Evolutionary conservation across 805 yeast genomes (phyloP), one percentile per base, ranked within the genome.

Genomic region (Saitoella complicata): DNA sequence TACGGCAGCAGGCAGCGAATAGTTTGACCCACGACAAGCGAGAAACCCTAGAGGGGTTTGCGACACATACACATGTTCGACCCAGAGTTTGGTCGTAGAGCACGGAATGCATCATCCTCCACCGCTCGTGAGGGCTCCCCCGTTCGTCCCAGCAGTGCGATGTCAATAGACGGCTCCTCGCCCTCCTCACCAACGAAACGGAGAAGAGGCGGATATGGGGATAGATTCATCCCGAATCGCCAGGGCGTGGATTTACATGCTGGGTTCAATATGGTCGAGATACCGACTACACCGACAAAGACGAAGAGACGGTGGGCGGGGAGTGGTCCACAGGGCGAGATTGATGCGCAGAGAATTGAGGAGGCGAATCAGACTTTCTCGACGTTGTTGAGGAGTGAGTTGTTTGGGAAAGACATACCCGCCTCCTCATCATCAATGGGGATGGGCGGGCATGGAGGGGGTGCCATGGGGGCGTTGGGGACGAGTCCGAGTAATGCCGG

Each of bases 351-450:
- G 50, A 69, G 76, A 51, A 53, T 78, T 55, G 80, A 78, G 52
- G 94, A 83, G 55, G 95, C 95, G 4, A 83, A 83, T 58, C 67
- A 80, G 51, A 83, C 94, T 0, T 91, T 87, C 61, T 78, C 87
- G 45, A 76, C 88, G 0, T 82, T 91, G 1, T 64, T 91, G 41
- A 80, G 82, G 53, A 82, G 93, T 33, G 98, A 91, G 59, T 64
- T 91, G 34, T 91, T 91, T 66, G 97, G 96, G 10, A 91, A 80
- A 56, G 75, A 81, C 49, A 75, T 84, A 4, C 84, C 87, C 5
- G 68, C 69, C 5, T 37, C 46, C 36, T 21, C 21, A 3, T 21
- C 21, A 2, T 21, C 21, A 4, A 21, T 21, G 21, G 21, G 21
- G 4, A 21, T 21, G 21, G 21, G 21, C 21, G 21, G 21, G 21